Evolutionary conservation across 768 basidiomycete genomes (phyloP).

Genomic region (Pisolithus sp.): DNA sequence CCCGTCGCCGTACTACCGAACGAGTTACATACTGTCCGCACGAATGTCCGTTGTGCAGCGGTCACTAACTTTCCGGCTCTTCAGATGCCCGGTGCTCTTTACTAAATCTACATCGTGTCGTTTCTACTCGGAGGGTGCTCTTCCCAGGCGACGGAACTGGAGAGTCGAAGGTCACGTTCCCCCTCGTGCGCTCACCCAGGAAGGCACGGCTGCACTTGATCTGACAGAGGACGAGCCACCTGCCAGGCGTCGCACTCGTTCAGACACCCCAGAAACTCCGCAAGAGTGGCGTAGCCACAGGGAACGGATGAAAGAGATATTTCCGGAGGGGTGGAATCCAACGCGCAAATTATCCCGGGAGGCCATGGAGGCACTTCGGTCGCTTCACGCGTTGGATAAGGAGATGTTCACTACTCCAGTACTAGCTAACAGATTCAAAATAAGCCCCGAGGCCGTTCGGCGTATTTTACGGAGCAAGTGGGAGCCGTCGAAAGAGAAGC

Average conservation of each 20-base stretch:
- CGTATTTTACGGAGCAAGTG: slow-evolving; percentile 75
- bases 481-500: slow-evolving; percentile 52
- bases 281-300: slow-evolving; percentile 47
- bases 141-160: slow-evolving; percentile 24
- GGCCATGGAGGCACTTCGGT: slow-evolving; percentile 76
- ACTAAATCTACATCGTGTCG: slow-evolving; percentile 12
- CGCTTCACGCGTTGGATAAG: slow-evolving; percentile 59
- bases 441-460: slow-evolving; percentile 76
- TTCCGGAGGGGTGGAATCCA: slow-evolving; percentile 70
- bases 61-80: not conserved
- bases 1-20: not conserved
- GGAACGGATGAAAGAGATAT: slow-evolving; percentile 41
- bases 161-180: slow-evolving; percentile 26
- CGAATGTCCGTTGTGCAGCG: not conserved
- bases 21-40: not conserved
- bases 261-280: slow-evolving; percentile 29
- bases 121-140: slow-evolving; percentile 19
- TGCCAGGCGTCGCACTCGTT: slow-evolving; percentile 14
- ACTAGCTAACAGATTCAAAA: slow-evolving; percentile 71
- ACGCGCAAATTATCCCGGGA: slow-evolving; percentile 75
- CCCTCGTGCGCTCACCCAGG: slow-evolving; percentile 24
- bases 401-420: slow-evolving; percentile 56
- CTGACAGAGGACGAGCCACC: slow-evolving; percentile 28
- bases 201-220: slow-evolving; percentile 15
- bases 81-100: slow-evolving; percentile 1